These are phyloP conservation scores for Clarireedia homoeocarpa DNA, from an alignment of 2,329 filamentous ascomycete species.

Conservation along the genomic window DNA sequence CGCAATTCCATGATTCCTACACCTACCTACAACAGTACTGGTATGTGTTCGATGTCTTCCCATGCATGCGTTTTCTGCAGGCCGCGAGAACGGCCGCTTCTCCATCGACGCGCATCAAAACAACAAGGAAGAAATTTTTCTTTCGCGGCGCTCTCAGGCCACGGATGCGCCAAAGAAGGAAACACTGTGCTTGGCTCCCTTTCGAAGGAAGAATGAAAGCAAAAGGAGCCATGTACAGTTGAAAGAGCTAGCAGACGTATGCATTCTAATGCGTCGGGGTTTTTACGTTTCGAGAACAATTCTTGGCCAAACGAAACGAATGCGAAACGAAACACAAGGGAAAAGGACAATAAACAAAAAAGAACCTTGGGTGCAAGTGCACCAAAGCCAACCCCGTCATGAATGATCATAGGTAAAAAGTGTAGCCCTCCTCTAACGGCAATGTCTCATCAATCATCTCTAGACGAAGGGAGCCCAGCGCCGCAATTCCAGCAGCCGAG, in stretches of 20 bases:
- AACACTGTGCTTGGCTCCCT: background rate
- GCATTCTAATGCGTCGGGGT: too few species aligned
- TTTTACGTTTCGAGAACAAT: background rate
- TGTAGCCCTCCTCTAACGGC: background rate
- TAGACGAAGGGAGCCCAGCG: background rate
- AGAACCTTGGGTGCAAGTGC: background rate
- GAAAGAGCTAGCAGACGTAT: too few species aligned
- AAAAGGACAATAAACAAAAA: background rate
- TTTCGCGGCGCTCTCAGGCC: background rate
- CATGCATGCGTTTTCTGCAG: background rate
- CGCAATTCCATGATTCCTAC: background rate
- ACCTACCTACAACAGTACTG: background rate
- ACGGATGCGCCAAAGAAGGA: background rate
- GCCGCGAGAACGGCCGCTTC: background rate
- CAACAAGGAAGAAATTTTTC: background rate
- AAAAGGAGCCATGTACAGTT: background rate
- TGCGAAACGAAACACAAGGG: background rate
- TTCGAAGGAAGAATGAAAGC: background rate
- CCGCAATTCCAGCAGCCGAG: background rate
- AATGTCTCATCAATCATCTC: background rate
- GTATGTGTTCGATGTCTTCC: background rate
- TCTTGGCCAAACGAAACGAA: too few species aligned
- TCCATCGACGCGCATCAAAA: background rate
- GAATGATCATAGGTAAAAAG: background rate
- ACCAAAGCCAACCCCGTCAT: background rate